These are phyloP conservation scores for Geotrichum fermentans DNA, from an alignment of 1,139 yeast genomes.

Conservation along the genomic window DNA sequence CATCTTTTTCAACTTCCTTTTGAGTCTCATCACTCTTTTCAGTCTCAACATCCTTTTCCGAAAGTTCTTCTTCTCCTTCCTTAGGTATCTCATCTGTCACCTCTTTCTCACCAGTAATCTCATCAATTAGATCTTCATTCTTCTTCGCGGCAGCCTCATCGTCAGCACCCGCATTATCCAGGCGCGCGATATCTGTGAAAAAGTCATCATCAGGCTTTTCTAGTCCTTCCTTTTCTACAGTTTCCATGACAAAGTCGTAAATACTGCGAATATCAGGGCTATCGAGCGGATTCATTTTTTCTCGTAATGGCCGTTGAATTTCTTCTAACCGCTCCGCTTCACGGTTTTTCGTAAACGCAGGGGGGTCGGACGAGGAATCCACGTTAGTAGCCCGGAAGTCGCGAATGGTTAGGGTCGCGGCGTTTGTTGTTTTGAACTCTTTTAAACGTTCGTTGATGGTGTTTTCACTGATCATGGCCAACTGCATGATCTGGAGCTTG, in stretches of 20 bases:
- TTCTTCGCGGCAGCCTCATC: neutral
- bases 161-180: constrained; percentile 9
- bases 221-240: constrained; percentile 16
- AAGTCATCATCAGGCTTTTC: constrained; percentile 17
- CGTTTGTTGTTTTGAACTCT: constrained; percentile 75
- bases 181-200: constrained; percentile 9
- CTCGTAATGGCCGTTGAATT: neutral
- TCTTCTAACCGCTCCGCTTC: constrained; percentile 28
- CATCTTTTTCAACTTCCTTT: constrained; percentile 6
- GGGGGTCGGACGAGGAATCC: constrained; percentile 63
- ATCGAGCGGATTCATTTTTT: constrained; percentile 4
- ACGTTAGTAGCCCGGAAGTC: constrained; percentile 57
- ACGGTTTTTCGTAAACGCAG: constrained; percentile 53
- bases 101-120: constrained; percentile 18
- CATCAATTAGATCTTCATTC: neutral
- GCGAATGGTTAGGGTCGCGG: constrained; percentile 67
- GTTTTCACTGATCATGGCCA: constrained; percentile 91
- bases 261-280: constrained; percentile 15
- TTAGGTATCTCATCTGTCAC: constrained; percentile 21
- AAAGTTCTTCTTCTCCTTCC: constrained; percentile 22
- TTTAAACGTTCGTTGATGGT: constrained; percentile 84
- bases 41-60: constrained; percentile 26
- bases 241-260: constrained; percentile 18
- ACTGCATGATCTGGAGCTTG: constrained; percentile 89
- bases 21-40: constrained; percentile 18